Evolutionary conservation across 163 green algal species (phyloP), one percentile per base, ranked within the genome.

Genomic region (Volvox carteri): DNA sequence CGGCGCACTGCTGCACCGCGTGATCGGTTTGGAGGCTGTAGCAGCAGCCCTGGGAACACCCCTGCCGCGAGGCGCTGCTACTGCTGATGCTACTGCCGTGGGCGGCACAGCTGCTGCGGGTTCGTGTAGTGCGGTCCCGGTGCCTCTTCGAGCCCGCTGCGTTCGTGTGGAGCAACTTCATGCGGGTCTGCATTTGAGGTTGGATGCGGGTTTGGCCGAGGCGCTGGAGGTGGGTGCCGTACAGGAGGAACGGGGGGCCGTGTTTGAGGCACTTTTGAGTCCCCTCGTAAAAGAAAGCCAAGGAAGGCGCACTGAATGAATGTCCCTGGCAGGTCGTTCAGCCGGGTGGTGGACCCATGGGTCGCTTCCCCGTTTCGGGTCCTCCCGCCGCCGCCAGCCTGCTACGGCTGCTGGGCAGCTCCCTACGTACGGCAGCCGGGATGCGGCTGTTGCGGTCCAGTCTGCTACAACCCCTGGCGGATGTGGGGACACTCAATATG

Each of bases 381-480:
- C 72, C 41, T 2, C 42, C 72, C 18, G 73, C 73, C 4, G 73
- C 73, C 73, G 44, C 23, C 78, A 60, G 39, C 78, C 70, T 89
- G 50, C 52, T 76, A 0, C 84, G 84, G 28, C 50, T 89, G 37
- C 41, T 89, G 68, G 70, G 65, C 39, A 25, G 70, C 1, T 44
- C 42, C 5, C 0, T 80, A 48, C 84, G 84, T 50, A 89, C 84
- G 8, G 67, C 67, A 1, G 68, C 70, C 8, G 84, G 84, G 6
- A 1, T 33, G 28, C 68, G 85, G 48, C 80, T 96, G 90, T 90
- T 97, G 90, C 86, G 92, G 4, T 94, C 93, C 48, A 96, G 92
- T 86, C 85, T 98, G 65, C 89, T 98, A 85, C 96, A 98, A 91
- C 96, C 96, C 7, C 93, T 97, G 41, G 95, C 90, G 0, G 93